Conservation (phyloP, 768 basidiomycete genomes). For the Suillus cothurnatus region DNA sequence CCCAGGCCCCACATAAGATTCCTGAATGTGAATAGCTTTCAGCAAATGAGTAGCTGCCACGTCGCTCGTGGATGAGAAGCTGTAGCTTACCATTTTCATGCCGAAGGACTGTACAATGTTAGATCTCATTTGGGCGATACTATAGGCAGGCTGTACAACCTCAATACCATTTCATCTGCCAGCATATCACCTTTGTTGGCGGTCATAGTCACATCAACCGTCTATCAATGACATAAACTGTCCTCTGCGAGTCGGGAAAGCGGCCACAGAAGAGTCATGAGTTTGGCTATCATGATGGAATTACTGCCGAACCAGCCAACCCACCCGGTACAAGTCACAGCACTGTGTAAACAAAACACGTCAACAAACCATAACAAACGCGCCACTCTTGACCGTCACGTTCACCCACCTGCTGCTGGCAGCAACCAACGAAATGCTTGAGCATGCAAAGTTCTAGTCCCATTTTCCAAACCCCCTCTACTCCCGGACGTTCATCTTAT, state of each 20-base stretch:
- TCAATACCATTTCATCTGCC: not conserved
- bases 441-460: constrained; percentile 33
- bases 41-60: not conserved
- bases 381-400: constrained; percentile 16
- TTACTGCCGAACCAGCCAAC: no score
- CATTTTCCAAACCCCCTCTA: constrained; percentile 33
- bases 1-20: not conserved
- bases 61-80: not conserved
- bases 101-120: not conserved
- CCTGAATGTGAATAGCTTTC: not conserved
- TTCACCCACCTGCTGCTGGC: constrained; percentile 1
- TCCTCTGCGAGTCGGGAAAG: not conserved
- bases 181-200: not conserved
- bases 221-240: not conserved
- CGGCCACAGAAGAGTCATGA: no score
- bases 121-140: not conserved
- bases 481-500: constrained; percentile 38
- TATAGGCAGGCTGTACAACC: not conserved
- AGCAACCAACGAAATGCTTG: constrained; percentile 13
- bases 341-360: constrained; percentile 21
- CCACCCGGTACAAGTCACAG: no score
- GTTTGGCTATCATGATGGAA: no score
- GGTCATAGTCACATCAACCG: not conserved
- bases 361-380: constrained; percentile 28
- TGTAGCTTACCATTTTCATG: not conserved